A percentile compares a stretch with the other conserved stretches of the same genome.
phyloP scores from a whole-genome alignment of 2,329 filamentous ascomycete species.

The Xylariaceae sp. region DNA sequence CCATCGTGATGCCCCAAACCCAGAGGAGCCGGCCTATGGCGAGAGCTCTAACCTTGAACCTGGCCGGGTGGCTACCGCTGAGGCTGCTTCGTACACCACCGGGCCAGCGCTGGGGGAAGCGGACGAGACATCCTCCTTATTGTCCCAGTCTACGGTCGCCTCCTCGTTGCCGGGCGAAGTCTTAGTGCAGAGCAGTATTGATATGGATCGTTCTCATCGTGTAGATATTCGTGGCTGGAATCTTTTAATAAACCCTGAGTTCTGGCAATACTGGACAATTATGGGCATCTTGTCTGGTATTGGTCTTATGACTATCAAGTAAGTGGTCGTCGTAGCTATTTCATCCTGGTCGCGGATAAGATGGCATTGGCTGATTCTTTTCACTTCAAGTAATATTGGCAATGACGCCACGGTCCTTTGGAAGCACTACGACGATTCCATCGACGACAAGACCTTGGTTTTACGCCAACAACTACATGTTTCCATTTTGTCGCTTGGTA shows the following conservation, averaged over 20 bases:
- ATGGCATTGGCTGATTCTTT: not conserved
- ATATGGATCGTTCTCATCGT: constrained; percentile 76
- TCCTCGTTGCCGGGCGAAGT: constrained; percentile 56
- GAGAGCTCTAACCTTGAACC: constrained; percentile 23
- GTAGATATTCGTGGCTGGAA: constrained; percentile 88
- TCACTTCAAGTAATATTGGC: constrained; percentile 78
- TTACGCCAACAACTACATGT: constrained; percentile 89
- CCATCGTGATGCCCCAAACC: constrained; percentile 35
- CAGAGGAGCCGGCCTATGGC: constrained; percentile 26
- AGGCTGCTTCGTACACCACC: constrained; percentile 24
- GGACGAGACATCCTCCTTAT: constrained; percentile 81
- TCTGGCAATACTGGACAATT: constrained; percentile 88
- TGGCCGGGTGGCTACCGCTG: constrained; percentile 31
- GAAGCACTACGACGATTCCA: constrained; percentile 79
- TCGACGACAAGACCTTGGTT: constrained; percentile 75
- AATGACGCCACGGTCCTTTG: constrained; percentile 88
- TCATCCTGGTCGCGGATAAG: not conserved
- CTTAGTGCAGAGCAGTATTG: constrained; percentile 65
- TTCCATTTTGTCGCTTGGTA: constrained; percentile 87
- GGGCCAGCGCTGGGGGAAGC: constrained; percentile 46
- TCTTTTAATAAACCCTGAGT: constrained; percentile 74
- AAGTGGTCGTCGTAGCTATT: constrained; percentile 45
- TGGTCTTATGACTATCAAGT: constrained; percentile 99
- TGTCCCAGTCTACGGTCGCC: constrained; percentile 66
- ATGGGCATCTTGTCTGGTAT: constrained; percentile 92